Base-by-base conservation (phyloP, 208 protist genomes). In the Crithidia brevicula region DNA sequence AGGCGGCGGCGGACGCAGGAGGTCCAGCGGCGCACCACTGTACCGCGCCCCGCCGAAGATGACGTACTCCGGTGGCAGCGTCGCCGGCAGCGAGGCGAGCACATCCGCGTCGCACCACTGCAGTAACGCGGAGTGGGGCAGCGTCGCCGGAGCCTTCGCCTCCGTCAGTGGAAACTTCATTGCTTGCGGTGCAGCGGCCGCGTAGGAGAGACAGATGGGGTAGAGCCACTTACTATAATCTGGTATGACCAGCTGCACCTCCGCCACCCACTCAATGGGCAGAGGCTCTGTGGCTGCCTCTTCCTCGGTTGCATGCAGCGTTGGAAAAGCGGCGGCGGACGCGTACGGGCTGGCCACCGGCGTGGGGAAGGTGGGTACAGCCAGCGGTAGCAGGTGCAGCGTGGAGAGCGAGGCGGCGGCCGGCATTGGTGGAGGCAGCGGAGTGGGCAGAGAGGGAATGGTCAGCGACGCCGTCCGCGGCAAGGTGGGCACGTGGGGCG, bases 1-100 rank as follows among this genome's bases (percentile, higher is more conserved):
- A 42, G 54, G 58, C 7, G 54, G 58, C 3, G 54, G 54, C 15
- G 70, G 64, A 15, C 67, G 68, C 18, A 64, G 34, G 10, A 69
- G 70, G 27, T 70, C 73, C 30, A 58, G 36, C 9, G 60, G 46
- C 9, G 54, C 54, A 13, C 67, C 78, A 58, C 79, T 81, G 76
- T 95, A 95, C 62, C 80, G 77, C 22, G 86, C 89, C 3, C 89
- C 89, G 33, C 89, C 89, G 77, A 95, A 95, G 13, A 95, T 74
- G 20, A 95, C 62, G 63, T 83, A 91, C 33, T 79, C 77, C 3
- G 86, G 89, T 0, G 73, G 73, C 23, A 90, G 64, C 33, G 85
- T 84, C 9, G 58, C 27, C 34, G 86, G 84, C 30, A 82, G 60
- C 38, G 53, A 74, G 11, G 64, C 33, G 5, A 63, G 53, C 53